A percentile compares a stretch with the other conserved stretches of the same genome.
Conservation (phyloP, 2,329 filamentous ascomycete genomes). For the Laburnicola sp. region DNA sequence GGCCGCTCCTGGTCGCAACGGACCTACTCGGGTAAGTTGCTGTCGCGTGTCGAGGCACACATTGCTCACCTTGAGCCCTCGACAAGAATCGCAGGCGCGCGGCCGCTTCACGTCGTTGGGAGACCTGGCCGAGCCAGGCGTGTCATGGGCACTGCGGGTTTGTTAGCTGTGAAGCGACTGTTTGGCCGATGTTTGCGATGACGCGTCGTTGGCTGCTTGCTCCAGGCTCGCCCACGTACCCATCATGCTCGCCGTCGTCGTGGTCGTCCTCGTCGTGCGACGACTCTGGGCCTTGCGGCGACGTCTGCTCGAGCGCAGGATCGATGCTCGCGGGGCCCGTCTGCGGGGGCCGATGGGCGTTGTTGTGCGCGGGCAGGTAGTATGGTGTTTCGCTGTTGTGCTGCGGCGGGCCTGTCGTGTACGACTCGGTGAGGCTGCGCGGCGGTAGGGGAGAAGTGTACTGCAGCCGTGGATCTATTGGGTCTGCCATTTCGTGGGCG, state of each 20-base stretch:
- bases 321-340: slow-evolving; percentile 29
- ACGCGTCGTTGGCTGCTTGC: too few relatives aligned
- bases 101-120: slow-evolving; percentile 50
- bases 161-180: slow-evolving; percentile 8
- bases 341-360: slow-evolving; percentile 23
- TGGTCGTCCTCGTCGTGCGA: slow-evolving; percentile 35
- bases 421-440: slow-evolving; percentile 27
- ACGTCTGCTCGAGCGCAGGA: slow-evolving; percentile 39
- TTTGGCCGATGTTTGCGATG: too few relatives aligned
- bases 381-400: slow-evolving; percentile 35
- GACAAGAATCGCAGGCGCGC: slow-evolving; percentile 53
- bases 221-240: too few relatives aligned
- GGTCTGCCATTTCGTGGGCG: slow-evolving; percentile 29
- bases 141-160: slow-evolving; percentile 25
- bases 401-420: slow-evolving; percentile 23
- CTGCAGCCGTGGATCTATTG: slow-evolving; percentile 38
- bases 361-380: slow-evolving; percentile 35
- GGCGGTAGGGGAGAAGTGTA: slow-evolving; percentile 33
- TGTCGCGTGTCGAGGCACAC: too few relatives aligned
- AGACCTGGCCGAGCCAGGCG: slow-evolving; percentile 37
- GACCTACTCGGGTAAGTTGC: slow-evolving; percentile 52
- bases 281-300: slow-evolving; percentile 25
- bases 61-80: slow-evolving; percentile 45
- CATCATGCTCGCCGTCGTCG: slow-evolving; percentile 37
- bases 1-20: slow-evolving; percentile 78